Evolutionary conservation across 306 rosid genomes (phyloP), one percentile per base, ranked within the genome.

Genomic region (Carpinus fangiana): DNA sequence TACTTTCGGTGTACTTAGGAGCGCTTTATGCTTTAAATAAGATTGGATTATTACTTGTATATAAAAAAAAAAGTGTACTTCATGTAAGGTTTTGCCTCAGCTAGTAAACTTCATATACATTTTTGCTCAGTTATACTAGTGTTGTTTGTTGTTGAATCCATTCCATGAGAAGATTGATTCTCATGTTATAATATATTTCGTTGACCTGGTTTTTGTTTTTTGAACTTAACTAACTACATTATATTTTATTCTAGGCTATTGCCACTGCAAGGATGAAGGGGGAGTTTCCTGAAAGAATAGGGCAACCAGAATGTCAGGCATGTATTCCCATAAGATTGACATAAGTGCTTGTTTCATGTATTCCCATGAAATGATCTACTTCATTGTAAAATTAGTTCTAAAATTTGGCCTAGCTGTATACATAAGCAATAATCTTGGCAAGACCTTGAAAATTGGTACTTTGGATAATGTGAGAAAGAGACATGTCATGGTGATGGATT

Each of bases 281-380:
- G 50, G 98, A 94, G 76, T 92, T 84, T 82, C 98, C 98, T 12
- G 98, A 94, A 87, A 89, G 98, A 83, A 78, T 87, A 67, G 98
- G 98, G 77, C 98, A 94, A 82, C 95, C 97, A 38, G 98, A 94
- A 86, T 94, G 98, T 83, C 98, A 94, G 97, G 98, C 87, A 92
- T 74, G 97, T 89, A 68, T 84, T 82, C 50, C 72, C 28, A 67
- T 87, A 73, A 79, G 80, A 54, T 84, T 86, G 82, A 73, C 72
- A 82, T 76, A 68, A 64, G 23, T 77, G 71, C 81, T 71, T 84
- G 81, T 56, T 46, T 76, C 50, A 79, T 71, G 74, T 73, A 17
- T 41, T 66, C 50, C 11, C 48, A 38, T 3, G 50, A 17, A 66
- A 36, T 38, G 18, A 11, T 10, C 48, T 11, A 17, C 50, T 38